Base-by-base conservation (phyloP, 352 stramenopile genomes). In the Pythium volutum region DNA sequence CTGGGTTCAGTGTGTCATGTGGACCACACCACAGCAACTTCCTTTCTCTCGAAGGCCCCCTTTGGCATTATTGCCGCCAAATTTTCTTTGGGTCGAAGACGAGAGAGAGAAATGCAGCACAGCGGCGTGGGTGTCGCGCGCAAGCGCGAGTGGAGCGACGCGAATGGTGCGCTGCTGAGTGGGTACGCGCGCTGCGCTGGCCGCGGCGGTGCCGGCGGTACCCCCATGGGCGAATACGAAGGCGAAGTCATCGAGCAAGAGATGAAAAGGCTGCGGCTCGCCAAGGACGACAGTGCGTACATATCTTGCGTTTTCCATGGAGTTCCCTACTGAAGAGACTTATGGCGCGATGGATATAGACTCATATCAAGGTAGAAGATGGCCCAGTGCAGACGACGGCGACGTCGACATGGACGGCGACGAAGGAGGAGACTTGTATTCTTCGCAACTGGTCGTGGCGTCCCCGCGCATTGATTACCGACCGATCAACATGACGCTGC, bases 261-360 rank as follows among this genome's bases (percentile, higher is more conserved):
- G 50, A 76, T 91, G 73, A 91, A 91, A 66, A 73, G 77, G 34
- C 71, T 91, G 68, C 79, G 80, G 16, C 75, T 91, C 27, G 80
- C 82, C 16, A 79, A 84, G 47, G 77, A 87, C 49, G 79, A 84
- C 49, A 18, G 67, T 84, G 39, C 74, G 78, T 62, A 36, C 14
- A 45, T 16, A 20, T 12, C 22, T 41, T 31, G 20, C 18, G 33
- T n/a, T n/a, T n/a, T n/a, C n/a, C 9, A 26, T 46, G 29, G 31
- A 34, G 42, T 18, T 25, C 16, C 34, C n/a, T 43, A 14, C 18
- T 23, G 20, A 36, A 50, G 11, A 4, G 26, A 42, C n/a, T n/a
- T 7, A 48, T 27, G 18, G 42, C 9, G n/a, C 1, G 18, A 8
- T 48, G 42, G 10, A 16, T 48, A 16, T 48, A 54, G 20, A 5